Conservation (phyloP, 2,329 filamentous ascomycete genomes). For the Pseudogymnoascus sp. region DNA sequence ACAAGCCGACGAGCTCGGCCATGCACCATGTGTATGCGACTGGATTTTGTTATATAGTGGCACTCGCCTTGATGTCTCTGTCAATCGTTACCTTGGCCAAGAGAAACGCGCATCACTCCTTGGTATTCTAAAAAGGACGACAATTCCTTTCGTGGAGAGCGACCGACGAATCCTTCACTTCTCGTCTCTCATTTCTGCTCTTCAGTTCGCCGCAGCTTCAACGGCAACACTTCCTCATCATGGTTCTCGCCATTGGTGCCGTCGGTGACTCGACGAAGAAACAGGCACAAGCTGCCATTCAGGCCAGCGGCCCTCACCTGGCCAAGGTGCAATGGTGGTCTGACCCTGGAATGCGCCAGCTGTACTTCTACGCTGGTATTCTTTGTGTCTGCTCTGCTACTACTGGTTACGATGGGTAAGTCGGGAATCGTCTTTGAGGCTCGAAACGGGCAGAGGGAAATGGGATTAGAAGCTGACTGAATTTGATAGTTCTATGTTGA, state of each 20-base stretch:
- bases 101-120: background rate
- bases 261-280: conserved; percentile 16
- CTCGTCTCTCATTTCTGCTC: background rate
- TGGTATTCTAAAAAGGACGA: background rate
- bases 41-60: background rate
- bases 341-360: conserved; percentile 47
- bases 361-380: conserved; percentile 45
- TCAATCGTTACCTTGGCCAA: background rate
- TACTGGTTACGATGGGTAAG: conserved; percentile 29
- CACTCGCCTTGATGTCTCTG: background rate
- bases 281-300: conserved; percentile 32
- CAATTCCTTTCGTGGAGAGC: background rate
- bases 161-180: background rate
- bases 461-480: conserved; percentile 8
- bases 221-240: background rate
- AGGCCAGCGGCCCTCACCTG: conserved; percentile 40
- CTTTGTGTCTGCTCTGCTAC: conserved; percentile 51
- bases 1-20: background rate
- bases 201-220: background rate
- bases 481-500: conserved; percentile 39
- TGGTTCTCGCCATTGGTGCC: background rate
- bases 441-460: background rate
- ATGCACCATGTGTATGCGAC: background rate
- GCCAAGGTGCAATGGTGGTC: conserved; percentile 47
- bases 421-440: background rate